Evolutionary conservation across 768 basidiomycete genomes (phyloP), one percentile per base, ranked within the genome.

Genomic region (Myochromella boudieri): DNA sequence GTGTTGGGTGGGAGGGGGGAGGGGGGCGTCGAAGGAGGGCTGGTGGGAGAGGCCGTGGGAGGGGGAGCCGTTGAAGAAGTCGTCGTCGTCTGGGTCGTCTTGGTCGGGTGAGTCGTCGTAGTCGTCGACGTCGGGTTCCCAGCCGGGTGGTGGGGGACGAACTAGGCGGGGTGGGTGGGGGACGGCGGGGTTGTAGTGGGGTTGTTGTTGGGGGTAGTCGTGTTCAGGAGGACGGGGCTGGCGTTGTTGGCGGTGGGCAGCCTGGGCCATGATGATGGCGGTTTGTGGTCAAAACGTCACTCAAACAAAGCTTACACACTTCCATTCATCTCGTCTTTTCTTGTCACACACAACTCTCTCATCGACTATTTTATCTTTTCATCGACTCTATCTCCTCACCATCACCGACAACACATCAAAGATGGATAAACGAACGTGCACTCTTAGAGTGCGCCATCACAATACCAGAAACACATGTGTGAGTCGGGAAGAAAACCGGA

Each of bases 1-100:
- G n/a, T n/a, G n/a, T n/a, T n/a, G n/a, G n/a, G 34, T 72, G 61
- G 4, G 78, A 78, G 47, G 67, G 62, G 49, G 70, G 54, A 61
- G 67, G 57, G 44, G 61, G 44, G 0, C 29, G 49, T 56, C 57
- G 37, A 58, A 41, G 7, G 42, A 54, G 2, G 39, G 33, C 41
- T 53, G 49, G 37, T 47, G 44, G 14, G 39, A 24, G 3, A 49
- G 52, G 1, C 48, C 44, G 18, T 37, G 44, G 33, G 37, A 24
- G 29, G 56, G 45, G 1, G 49, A 47, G n/a, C 59, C 56, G n/a
- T 49, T 56, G 48, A 54, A 60, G 46, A 60, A 60, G 38, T 52
- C 59, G 25, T 60, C 58, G 40, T 55, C 31, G n/a, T n/a, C n/a
- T n/a, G n/a, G n/a, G 45, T 60, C 56, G 49, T 58, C 54, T 4